These are phyloP conservation scores for Globisporangium cystogenes DNA, from an alignment of 352 stramenopile species.

Conservation along the genomic window DNA sequence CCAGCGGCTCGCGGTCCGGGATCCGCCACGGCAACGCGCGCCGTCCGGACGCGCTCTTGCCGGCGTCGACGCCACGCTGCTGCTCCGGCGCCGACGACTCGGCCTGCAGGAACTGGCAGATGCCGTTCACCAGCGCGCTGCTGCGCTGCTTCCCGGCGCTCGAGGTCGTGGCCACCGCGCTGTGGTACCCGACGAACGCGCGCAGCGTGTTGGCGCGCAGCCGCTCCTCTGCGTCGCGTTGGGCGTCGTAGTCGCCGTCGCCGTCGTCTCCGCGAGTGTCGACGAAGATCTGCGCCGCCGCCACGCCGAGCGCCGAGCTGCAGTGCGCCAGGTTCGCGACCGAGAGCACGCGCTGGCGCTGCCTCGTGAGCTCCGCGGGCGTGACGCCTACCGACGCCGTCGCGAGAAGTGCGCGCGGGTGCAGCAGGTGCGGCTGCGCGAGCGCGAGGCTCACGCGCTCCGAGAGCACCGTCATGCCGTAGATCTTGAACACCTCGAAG, in stretches of 20 bases:
- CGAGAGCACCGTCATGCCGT: slow-evolving; percentile 70
- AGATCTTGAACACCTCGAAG: slow-evolving; percentile 82
- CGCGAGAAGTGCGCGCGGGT: neutral
- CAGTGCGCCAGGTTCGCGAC: slow-evolving; percentile 52
- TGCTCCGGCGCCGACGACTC: neutral
- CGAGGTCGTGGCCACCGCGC: slow-evolving; percentile 37
- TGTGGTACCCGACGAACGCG: slow-evolving; percentile 68
- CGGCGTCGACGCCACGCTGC: too few species aligned
- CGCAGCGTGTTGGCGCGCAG: slow-evolving; percentile 54
- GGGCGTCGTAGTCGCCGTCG: slow-evolving; percentile 8
- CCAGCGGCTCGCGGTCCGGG: slow-evolving; percentile 44
- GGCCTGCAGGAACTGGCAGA: slow-evolving; percentile 27
- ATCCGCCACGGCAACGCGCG: neutral
- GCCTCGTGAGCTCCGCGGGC: slow-evolving; percentile 40
- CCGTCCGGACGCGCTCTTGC: too few species aligned
- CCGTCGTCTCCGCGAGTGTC: slow-evolving; percentile 3
- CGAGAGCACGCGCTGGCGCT: slow-evolving; percentile 51
- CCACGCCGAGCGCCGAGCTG: slow-evolving; percentile 32
- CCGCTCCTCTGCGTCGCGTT: slow-evolving; percentile 30
- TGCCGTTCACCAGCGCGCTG: slow-evolving; percentile 24
- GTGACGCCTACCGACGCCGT: slow-evolving; percentile 12
- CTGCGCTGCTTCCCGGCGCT: slow-evolving; percentile 16
- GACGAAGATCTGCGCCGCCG: slow-evolving; percentile 3
- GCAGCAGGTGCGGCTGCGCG: slow-evolving; percentile 23
- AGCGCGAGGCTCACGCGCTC: slow-evolving; percentile 58